These are phyloP conservation scores for Scheffersomyces lignicola DNA, from an alignment of 1,139 yeast genomes.

Conservation along the genomic window DNA sequence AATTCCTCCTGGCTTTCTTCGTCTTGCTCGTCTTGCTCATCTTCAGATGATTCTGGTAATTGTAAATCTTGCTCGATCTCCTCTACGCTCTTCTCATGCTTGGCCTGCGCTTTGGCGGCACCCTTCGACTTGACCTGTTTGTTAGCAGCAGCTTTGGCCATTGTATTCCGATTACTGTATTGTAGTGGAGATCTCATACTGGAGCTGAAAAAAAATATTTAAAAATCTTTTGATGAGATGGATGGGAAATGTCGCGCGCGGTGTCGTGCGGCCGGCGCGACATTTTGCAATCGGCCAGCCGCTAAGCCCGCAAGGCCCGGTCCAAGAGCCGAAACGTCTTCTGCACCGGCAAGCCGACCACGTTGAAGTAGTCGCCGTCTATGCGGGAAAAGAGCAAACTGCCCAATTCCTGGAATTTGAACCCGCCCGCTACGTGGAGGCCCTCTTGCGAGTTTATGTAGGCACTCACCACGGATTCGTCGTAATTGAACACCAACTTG, in stretches of 20 bases:
- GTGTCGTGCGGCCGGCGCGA: too few species aligned
- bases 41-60: constrained; percentile 29
- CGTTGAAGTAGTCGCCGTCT: constrained; percentile 80
- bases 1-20: constrained; percentile 18
- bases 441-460: constrained; percentile 80
- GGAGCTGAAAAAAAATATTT: not conserved
- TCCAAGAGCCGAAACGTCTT: constrained; percentile 49
- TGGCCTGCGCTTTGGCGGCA: constrained; percentile 5
- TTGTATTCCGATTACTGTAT: constrained; percentile 2
- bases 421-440: constrained; percentile 86
- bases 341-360: constrained; percentile 84
- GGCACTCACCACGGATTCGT: constrained; percentile 51
- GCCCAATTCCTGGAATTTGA: constrained; percentile 75
- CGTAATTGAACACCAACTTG: constrained; percentile 30
- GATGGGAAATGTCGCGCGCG: too few species aligned
- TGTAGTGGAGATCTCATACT: not conserved
- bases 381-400: constrained; percentile 62
- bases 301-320: constrained; percentile 9
- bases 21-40: constrained; percentile 24
- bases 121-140: constrained; percentile 5
- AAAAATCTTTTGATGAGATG: constrained; percentile 1
- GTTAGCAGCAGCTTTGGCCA: constrained; percentile 11
- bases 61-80: constrained; percentile 34
- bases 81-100: constrained; percentile 20
- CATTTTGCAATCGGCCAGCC: too few species aligned